Conservation (phyloP, 1,139 yeast species). For the Lodderomyces margitis region DNA sequence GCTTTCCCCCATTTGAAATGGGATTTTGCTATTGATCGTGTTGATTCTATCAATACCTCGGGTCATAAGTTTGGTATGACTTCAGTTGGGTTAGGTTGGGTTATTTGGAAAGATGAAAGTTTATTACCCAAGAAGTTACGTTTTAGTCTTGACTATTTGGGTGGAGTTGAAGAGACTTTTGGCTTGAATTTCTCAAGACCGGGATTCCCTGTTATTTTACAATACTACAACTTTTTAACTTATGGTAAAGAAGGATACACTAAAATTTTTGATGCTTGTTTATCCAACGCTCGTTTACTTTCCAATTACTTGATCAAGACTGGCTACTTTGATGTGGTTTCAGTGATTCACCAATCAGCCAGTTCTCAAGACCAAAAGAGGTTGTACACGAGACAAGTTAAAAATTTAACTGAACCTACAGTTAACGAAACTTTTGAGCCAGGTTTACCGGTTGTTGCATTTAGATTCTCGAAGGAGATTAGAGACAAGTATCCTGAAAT, state of each 20-base stretch:
- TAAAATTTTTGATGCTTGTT: slow-evolving; percentile 58
- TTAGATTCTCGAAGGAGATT: slow-evolving; percentile 64
- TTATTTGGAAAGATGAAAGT: slow-evolving; percentile 68
- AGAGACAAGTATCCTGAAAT: slow-evolving; percentile 65
- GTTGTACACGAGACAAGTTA: slow-evolving; percentile 21
- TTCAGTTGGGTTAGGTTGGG: slow-evolving; percentile 92
- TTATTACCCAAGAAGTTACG: slow-evolving; percentile 69
- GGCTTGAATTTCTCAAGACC: slow-evolving; percentile 89
- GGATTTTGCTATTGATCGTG: slow-evolving; percentile 76
- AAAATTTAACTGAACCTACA: slow-evolving; percentile 8
- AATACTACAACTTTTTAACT: slow-evolving; percentile 74
- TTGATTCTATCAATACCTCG: slow-evolving; percentile 83
- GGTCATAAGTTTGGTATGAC: slow-evolving; percentile 93
- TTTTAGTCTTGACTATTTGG: slow-evolving; percentile 79
- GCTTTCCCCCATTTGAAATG: slow-evolving; percentile 70
- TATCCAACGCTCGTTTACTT: slow-evolving; percentile 68
- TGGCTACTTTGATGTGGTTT: slow-evolving; percentile 68
- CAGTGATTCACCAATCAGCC: slow-evolving; percentile 67
- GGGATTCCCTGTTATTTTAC: slow-evolving; percentile 86
- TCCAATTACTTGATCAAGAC: slow-evolving; percentile 65
- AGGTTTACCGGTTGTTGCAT: slow-evolving; percentile 90
- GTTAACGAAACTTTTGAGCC: slow-evolving; percentile 52
- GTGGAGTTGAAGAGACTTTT: slow-evolving; percentile 86
- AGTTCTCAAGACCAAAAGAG: slow-evolving; percentile 16
- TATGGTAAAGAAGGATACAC: slow-evolving; percentile 72